Conservation (phyloP, 2,329 filamentous ascomycete species). For the Apiospora saccharicola region DNA sequence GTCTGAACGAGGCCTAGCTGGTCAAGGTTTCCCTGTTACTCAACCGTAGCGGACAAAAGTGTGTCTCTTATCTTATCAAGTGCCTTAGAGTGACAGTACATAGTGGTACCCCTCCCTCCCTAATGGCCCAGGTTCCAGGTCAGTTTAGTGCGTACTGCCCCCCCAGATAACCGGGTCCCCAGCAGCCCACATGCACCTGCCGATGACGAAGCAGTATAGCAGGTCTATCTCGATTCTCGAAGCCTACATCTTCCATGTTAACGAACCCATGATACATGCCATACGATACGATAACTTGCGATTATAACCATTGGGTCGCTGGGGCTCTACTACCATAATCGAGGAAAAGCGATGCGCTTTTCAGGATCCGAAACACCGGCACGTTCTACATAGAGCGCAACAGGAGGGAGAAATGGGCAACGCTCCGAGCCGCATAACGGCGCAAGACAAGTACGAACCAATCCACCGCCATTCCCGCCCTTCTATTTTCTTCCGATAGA, state of each 20-base stretch:
- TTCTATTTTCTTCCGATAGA: constrained; percentile 8
- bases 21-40: not conserved
- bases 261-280: not conserved
- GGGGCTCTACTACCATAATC: not conserved
- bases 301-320: not conserved
- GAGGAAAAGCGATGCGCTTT: constrained; percentile 5
- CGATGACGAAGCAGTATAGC: not conserved
- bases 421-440: constrained; percentile 64
- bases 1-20: not conserved
- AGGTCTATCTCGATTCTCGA: constrained; percentile 5
- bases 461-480: constrained; percentile 25
- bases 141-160: not conserved
- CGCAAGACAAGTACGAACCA: constrained; percentile 80
- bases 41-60: not conserved
- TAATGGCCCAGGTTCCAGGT: not conserved
- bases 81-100: not conserved
- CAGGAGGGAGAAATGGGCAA: constrained; percentile 58
- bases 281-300: not conserved
- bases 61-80: not conserved
- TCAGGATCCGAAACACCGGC: constrained; percentile 3
- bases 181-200: constrained; percentile 11
- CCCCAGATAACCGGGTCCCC: constrained; percentile 13
- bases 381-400: constrained; percentile 24
- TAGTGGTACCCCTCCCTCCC: not conserved
- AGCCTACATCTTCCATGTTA: not conserved